A percentile compares a stretch with the other conserved stretches of the same genome.
phyloP scores from a whole-genome alignment of 1,284 basidiomycete genomes.

The Ceratobasidium sp. region DNA sequence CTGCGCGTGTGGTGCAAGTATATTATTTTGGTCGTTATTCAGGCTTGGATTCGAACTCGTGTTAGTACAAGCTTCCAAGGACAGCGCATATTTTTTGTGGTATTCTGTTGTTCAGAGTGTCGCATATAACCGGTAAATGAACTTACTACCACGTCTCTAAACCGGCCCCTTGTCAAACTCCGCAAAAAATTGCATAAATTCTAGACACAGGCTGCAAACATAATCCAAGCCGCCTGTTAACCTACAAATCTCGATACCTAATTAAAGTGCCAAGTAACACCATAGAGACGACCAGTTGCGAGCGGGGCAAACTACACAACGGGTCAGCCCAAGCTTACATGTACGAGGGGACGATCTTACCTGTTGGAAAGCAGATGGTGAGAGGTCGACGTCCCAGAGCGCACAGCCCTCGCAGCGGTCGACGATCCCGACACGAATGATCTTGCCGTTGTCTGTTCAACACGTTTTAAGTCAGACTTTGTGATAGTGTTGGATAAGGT shows the following conservation, averaged over 20 bases:
- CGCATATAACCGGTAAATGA: too few species aligned
- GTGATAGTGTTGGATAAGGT: neutral
- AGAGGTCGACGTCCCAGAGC: slow-evolving; percentile 34
- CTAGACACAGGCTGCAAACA: slow-evolving; percentile 2
- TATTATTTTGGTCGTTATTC: neutral
- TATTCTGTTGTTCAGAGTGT: too few species aligned
- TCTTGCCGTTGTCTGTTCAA: slow-evolving; percentile 35
- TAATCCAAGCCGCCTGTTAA: neutral
- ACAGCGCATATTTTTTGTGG: neutral
- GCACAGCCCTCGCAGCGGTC: slow-evolving; percentile 36
- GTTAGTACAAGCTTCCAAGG: neutral
- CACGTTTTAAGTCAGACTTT: neutral
- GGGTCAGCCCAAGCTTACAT: neutral
- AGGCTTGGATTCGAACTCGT: neutral
- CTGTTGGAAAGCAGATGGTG: slow-evolving; percentile 39
- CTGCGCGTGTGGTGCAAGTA: neutral
- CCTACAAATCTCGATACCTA: neutral
- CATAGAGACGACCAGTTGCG: slow-evolving; percentile 27
- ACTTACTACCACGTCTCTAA: too few species aligned
- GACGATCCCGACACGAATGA: slow-evolving; percentile 24
- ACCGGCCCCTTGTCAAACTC: neutral
- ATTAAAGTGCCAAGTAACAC: slow-evolving; percentile 37
- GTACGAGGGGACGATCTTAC: neutral
- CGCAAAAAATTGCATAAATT: slow-evolving; percentile 12
- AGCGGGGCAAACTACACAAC: slow-evolving; percentile 25